Evolutionary conservation across 345 rosid species (phyloP).

Genomic region (Pistacia integerrima): DNA sequence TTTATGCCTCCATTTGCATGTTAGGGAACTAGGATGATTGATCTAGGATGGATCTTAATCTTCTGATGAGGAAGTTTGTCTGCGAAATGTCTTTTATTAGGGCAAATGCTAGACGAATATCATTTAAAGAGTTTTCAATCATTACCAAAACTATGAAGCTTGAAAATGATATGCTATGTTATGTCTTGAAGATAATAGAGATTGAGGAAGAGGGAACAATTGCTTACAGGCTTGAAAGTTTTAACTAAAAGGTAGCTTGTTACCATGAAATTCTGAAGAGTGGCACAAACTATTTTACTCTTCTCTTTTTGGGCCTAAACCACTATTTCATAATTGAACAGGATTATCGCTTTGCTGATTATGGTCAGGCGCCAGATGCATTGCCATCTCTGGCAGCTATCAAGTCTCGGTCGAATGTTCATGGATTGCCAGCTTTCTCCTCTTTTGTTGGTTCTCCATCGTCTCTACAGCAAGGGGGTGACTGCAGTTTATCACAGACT

Average conservation of each 20-base stretch:
- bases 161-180: no score
- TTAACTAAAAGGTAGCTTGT: no score
- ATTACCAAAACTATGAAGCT: no score
- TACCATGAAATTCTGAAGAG: no score
- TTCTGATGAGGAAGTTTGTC: neutral
- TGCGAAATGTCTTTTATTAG: neutral
- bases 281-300: neutral
- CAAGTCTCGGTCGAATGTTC: neutral
- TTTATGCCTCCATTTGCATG: neutral
- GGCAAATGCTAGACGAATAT: neutral
- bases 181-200: no score
- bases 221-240: no score
- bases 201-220: no score
- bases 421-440: slow-evolving; percentile 1
- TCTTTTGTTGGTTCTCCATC: slow-evolving; percentile 6
- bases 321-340: neutral
- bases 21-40: slow-evolving; percentile 3
- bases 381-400: slow-evolving; percentile 4
- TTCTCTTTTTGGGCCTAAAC: neutral
- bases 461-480: neutral
- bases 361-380: neutral
- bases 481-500: neutral
- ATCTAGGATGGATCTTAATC: neutral
- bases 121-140: neutral
- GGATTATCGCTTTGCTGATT: neutral